phyloP scores from a whole-genome alignment of 306 rosid species.

The Arachis stenosperma region DNA sequence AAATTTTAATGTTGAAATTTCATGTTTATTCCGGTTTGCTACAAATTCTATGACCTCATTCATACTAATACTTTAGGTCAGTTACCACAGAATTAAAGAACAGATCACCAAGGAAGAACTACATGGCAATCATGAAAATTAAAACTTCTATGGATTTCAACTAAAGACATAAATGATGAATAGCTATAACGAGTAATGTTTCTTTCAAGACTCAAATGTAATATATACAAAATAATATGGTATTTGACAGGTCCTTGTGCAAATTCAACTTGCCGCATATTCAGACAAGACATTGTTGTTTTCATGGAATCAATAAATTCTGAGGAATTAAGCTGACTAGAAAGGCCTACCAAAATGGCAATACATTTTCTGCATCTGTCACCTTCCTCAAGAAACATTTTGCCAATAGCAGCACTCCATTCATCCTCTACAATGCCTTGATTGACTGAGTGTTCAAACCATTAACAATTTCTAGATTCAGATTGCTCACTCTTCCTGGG shows the following conservation, averaged over 20 bases:
- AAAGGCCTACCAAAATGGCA: conserved; percentile 4
- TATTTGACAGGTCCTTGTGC: neutral
- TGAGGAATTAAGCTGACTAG: conserved; percentile 1
- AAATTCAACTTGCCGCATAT: neutral
- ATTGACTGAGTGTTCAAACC: neutral
- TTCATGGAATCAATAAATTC: neutral
- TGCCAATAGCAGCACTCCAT: conserved; percentile 19
- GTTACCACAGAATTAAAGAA: conserved; percentile 7
- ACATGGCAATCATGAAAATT: neutral
- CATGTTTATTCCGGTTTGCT: no score
- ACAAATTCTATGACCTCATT: neutral
- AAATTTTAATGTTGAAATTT: no score
- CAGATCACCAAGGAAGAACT: conserved; percentile 11
- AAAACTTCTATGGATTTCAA: neutral
- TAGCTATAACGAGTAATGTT: neutral
- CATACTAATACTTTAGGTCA: neutral
- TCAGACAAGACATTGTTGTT: neutral
- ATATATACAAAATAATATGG: conserved; percentile 33
- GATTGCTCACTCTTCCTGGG: conserved; percentile 42
- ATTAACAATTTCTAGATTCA: conserved; percentile 23
- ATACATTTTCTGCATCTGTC: conserved; percentile 6
- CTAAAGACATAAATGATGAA: neutral
- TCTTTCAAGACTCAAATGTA: conserved; percentile 32
- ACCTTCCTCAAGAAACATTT: conserved; percentile 2
- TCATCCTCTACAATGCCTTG: conserved; percentile 19